phyloP scores from a whole-genome alignment of 2,329 filamentous ascomycete species.

The Colletotrichum caudatum region DNA sequence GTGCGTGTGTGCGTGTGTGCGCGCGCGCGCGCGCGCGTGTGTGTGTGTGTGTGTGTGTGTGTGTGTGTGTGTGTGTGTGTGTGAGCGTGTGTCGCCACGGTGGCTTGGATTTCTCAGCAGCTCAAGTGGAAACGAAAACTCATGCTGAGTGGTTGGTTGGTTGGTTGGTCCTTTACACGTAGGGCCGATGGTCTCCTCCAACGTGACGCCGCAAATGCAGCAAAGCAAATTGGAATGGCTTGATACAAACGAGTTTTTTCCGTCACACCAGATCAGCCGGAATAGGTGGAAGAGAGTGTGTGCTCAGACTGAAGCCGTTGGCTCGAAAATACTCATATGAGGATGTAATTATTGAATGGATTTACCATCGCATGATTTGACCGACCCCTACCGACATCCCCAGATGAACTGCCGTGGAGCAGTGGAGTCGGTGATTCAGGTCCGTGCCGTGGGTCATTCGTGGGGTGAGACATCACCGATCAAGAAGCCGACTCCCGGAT shows the following conservation, averaged over 20 bases:
- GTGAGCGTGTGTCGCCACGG: background rate
- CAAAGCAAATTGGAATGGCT: background rate
- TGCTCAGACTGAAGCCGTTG: constrained; percentile 12
- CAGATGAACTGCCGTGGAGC: background rate
- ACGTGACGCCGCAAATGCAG: background rate
- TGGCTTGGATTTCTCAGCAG: constrained; percentile 25
- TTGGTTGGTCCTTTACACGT: background rate
- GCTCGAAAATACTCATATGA: background rate
- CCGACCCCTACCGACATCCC: background rate
- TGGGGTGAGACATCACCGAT: background rate
- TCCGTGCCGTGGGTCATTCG: background rate
- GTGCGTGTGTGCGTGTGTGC: background rate
- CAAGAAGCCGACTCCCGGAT: background rate
- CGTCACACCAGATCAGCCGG: background rate
- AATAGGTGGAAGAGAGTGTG: background rate
- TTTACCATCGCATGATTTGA: background rate
- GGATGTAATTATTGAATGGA: no score
- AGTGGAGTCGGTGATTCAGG: background rate
- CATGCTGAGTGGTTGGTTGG: background rate
- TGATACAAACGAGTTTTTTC: background rate
- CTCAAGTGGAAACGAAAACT: background rate
- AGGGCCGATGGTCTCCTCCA: background rate
- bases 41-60: no score
- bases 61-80: background rate
- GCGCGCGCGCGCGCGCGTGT: no score